Percentiles rank a stretch among this genome's conserved stretches.
phyloP scores from a whole-genome alignment of 23 red algal genomes.

The Rhodosorus marinus region DNA sequence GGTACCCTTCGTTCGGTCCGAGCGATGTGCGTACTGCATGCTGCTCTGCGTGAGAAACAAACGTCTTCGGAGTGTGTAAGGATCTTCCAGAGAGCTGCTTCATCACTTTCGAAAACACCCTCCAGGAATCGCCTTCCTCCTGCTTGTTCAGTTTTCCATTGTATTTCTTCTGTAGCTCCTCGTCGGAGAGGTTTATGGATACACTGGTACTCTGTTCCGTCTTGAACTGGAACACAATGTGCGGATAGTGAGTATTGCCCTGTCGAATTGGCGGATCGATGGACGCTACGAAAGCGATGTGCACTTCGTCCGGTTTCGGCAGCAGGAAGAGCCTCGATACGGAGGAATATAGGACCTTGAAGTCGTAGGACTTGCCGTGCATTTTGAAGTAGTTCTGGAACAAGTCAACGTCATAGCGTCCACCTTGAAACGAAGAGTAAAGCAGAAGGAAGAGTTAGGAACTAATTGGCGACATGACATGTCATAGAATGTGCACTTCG shows the following conservation, averaged over 20 bases:
- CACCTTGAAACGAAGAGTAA: too few species aligned
- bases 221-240: conserved; percentile 89
- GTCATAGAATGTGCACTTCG: too few species aligned
- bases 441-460: too few species aligned
- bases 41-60: conserved; percentile 32
- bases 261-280: conserved; percentile 97
- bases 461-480: too few species aligned
- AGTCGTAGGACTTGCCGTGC: conserved; percentile 84
- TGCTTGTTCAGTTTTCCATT: conserved; percentile 48
- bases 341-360: conserved; percentile 87
- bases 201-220: conserved; percentile 53
- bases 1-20: conserved; percentile 87
- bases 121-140: conserved; percentile 57
- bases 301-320: conserved; percentile 81
- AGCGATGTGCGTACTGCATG: conserved; percentile 80
- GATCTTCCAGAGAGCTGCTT: conserved; percentile 59
- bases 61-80: conserved; percentile 74
- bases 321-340: conserved; percentile 85
- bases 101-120: conserved; percentile 83
- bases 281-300: conserved; percentile 82
- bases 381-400: conserved; percentile 88
- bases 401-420: conserved; percentile 95
- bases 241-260: conserved; percentile 95
- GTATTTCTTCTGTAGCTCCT: conserved; percentile 69
- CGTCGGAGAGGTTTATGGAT: conserved; percentile 33